These are phyloP conservation scores for Russula olivacea DNA, from an alignment of 768 basidiomycete genomes.

Conservation along the genomic window DNA sequence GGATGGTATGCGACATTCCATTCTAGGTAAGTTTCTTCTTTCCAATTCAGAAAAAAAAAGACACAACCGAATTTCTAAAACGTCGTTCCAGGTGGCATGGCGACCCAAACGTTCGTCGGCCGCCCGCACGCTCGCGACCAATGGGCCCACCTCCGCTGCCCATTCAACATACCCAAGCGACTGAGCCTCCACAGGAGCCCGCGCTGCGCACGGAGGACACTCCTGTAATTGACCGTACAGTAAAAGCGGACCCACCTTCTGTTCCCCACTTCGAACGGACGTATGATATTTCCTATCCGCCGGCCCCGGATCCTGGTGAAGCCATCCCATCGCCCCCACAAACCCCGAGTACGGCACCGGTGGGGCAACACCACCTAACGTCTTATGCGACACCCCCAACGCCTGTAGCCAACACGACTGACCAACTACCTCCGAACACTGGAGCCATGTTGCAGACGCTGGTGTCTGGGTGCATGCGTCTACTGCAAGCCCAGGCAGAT, in stretches of 20 bases:
- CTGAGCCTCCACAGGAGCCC: slow-evolving; percentile 18
- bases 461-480: slow-evolving; percentile 51
- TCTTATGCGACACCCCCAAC: slow-evolving; percentile 17
- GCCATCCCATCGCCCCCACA: slow-evolving; percentile 25
- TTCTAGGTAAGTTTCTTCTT: slow-evolving; percentile 42
- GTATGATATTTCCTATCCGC: slow-evolving; percentile 14
- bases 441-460: slow-evolving; percentile 48
- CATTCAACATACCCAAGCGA: slow-evolving; percentile 17
- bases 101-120: slow-evolving; percentile 24
- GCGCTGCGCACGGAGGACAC: slow-evolving; percentile 21
- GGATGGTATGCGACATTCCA: slow-evolving; percentile 77
- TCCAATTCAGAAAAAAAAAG: neutral
- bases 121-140: slow-evolving; percentile 22
- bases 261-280: slow-evolving; percentile 23
- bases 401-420: slow-evolving; percentile 26
- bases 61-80: neutral
- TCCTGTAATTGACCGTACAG: slow-evolving; percentile 16
- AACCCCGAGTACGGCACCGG: slow-evolving; percentile 21
- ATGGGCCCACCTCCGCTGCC: slow-evolving; percentile 24
- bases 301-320: slow-evolving; percentile 23
- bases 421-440: slow-evolving; percentile 44
- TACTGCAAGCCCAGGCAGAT: slow-evolving; percentile 61
- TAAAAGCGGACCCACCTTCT: slow-evolving; percentile 20
- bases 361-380: slow-evolving; percentile 15
- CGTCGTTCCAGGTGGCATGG: slow-evolving; percentile 23